phyloP scores from a whole-genome alignment of 202 grass and related monocot species.

The Cymbopogon flexuosus region DNA sequence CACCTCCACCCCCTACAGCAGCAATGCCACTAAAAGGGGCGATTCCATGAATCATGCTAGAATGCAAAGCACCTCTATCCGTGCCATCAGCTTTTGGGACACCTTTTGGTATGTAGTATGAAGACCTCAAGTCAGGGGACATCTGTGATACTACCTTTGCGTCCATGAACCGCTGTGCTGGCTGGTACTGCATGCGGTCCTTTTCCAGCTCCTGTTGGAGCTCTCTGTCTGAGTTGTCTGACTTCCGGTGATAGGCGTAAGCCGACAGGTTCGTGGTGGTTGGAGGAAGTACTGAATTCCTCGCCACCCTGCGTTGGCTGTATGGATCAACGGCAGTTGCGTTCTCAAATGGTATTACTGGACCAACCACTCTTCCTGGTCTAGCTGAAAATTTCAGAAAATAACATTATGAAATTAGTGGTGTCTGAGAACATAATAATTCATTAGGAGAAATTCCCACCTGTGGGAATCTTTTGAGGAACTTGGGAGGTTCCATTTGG shows the following conservation, averaged over 20 bases:
- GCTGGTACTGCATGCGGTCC: slow-evolving; percentile 53
- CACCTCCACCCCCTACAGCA: slow-evolving; percentile 50
- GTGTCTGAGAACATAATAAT: background rate
- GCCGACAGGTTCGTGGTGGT: slow-evolving; percentile 41
- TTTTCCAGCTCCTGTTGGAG: slow-evolving; percentile 56
- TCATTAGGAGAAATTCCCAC: slow-evolving; percentile 43
- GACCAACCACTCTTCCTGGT: slow-evolving; percentile 62
- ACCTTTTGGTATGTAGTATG: slow-evolving; percentile 54
- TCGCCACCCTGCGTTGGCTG: slow-evolving; percentile 49
- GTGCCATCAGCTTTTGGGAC: slow-evolving; percentile 42
- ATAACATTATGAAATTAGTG: slow-evolving; percentile 2
- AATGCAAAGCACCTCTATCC: slow-evolving; percentile 40
- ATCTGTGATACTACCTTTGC: slow-evolving; percentile 55
- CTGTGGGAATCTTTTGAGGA: slow-evolving; percentile 69
- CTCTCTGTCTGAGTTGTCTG: slow-evolving; percentile 42
- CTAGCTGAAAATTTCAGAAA: slow-evolving; percentile 46
- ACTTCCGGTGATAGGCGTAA: slow-evolving; percentile 53
- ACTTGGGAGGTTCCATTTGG: slow-evolving; percentile 40
- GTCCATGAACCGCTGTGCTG: slow-evolving; percentile 54
- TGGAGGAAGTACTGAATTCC: slow-evolving; percentile 58
- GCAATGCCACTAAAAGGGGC: slow-evolving; percentile 59
- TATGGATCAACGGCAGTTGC: slow-evolving; percentile 51
- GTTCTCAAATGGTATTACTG: slow-evolving; percentile 67
- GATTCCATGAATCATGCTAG: slow-evolving; percentile 56
- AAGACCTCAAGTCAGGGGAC: slow-evolving; percentile 62